Evolutionary conservation across 1,284 basidiomycete genomes (phyloP).

Genomic region (Singerocomus inundabilis): DNA sequence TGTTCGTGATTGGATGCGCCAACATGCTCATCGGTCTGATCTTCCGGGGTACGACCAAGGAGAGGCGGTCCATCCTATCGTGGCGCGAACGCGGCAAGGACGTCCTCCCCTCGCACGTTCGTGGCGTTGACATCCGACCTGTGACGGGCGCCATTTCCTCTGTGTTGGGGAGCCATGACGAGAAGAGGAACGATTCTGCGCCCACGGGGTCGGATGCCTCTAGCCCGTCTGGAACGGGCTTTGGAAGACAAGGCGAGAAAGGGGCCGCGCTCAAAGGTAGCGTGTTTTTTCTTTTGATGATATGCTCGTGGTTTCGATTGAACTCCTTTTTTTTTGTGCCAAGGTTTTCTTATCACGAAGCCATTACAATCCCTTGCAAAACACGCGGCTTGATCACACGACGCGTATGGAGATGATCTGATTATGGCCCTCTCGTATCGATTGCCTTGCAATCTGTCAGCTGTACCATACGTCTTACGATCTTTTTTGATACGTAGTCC

Average conservation of each 20-base stretch:
- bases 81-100: conserved; percentile 63
- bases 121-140: conserved; percentile 22
- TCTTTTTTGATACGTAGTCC: conserved; percentile 8
- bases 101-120: conserved; percentile 50
- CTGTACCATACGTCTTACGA: conserved; percentile 4
- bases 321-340: neutral
- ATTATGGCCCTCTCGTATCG: conserved; percentile 3
- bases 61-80: conserved; percentile 60
- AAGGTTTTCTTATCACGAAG: conserved; percentile 48
- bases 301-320: neutral
- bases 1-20: conserved; percentile 81
- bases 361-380: conserved; percentile 58
- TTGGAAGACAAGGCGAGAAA: conserved; percentile 76
- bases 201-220: conserved; percentile 10
- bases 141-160: conserved; percentile 15
- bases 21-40: conserved; percentile 80
- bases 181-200: conserved; percentile 6
- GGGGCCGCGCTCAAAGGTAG: conserved; percentile 59
- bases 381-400: conserved; percentile 7
- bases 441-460: neutral
- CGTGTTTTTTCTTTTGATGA: neutral
- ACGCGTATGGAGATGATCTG: neutral
- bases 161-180: conserved; percentile 3
- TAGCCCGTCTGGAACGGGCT: conserved; percentile 61
- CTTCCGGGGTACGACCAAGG: conserved; percentile 63